Percentiles rank a stretch among this genome's conserved stretches.
Evolutionary conservation across 1,139 yeast genomes (phyloP).

Genomic region (Geotrichum australiense): DNA sequence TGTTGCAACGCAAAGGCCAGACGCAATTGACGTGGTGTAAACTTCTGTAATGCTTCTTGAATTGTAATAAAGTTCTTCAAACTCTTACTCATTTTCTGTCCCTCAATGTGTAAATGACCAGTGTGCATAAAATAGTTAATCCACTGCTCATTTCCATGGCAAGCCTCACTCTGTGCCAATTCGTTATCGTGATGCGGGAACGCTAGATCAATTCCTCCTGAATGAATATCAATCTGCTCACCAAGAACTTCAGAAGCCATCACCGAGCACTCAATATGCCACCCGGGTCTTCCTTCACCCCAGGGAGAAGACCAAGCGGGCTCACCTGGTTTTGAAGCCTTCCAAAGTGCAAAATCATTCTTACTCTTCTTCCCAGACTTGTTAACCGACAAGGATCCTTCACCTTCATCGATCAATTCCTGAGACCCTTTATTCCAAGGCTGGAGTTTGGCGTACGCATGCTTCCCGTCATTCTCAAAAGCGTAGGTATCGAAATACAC

Average conservation of each 20-base stretch:
- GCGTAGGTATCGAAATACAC: constrained; percentile 89
- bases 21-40: constrained; percentile 74
- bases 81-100: constrained; percentile 96
- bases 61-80: constrained; percentile 92
- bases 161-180: constrained; percentile 94
- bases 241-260: constrained; percentile 95
- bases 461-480: constrained; percentile 66
- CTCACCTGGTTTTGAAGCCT: constrained; percentile 93
- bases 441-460: constrained; percentile 85
- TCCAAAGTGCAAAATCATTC: constrained; percentile 96
- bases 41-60: constrained; percentile 72
- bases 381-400: constrained; percentile 69
- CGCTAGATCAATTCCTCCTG: constrained; percentile 95
- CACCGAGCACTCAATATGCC: constrained; percentile 99
- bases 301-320: constrained; percentile 94
- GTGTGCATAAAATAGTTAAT: constrained; percentile 93
- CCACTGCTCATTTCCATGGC: constrained; percentile 87
- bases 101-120: constrained; percentile 96
- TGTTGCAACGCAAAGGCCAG: constrained; percentile 83
- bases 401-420: constrained; percentile 88
- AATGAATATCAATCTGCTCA: constrained; percentile 79
- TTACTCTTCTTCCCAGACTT: constrained; percentile 54
- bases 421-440: constrained; percentile 95
- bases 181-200: constrained; percentile 99
- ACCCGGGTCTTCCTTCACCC: constrained; percentile 98